Conservation (phyloP, 345 rosid species). For the Salix brachista region DNA sequence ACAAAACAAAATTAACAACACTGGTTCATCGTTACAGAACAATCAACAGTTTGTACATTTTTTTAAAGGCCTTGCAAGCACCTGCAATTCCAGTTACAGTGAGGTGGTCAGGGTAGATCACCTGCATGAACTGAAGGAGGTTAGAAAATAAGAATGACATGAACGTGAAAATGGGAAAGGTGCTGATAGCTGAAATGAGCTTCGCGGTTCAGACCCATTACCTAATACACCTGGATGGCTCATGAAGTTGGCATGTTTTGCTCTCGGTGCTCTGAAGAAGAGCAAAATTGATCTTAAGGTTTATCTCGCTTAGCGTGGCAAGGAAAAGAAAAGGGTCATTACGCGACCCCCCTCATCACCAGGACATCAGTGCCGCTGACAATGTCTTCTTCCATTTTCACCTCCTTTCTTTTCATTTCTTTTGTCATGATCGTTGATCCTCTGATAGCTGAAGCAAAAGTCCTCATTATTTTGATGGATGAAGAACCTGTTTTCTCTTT, state of each 20-base stretch:
- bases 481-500: conserved; percentile 27
- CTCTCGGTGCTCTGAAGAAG: background rate
- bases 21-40: too few relatives aligned
- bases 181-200: conserved; percentile 11
- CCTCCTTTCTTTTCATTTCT: conserved; percentile 7
- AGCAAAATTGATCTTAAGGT: background rate
- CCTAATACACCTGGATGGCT: background rate
- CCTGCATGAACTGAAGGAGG: conserved; percentile 15
- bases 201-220: background rate
- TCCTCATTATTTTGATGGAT: conserved; percentile 35
- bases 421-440: background rate
- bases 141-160: conserved; percentile 30
- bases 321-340: background rate
- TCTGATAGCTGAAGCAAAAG: conserved; percentile 24
- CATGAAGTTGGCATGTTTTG: background rate
- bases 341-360: too few relatives aligned
- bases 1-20: too few relatives aligned
- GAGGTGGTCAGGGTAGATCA: background rate
- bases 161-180: conserved; percentile 9
- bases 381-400: conserved; percentile 16
- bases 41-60: background rate
- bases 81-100: background rate
- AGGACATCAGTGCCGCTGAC: background rate
- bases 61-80: background rate
- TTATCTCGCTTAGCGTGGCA: background rate